Percentiles rank a stretch among this genome's conserved stretches.
Conservation (phyloP, 1,139 yeast genomes). For the Candida sp. region DNA sequence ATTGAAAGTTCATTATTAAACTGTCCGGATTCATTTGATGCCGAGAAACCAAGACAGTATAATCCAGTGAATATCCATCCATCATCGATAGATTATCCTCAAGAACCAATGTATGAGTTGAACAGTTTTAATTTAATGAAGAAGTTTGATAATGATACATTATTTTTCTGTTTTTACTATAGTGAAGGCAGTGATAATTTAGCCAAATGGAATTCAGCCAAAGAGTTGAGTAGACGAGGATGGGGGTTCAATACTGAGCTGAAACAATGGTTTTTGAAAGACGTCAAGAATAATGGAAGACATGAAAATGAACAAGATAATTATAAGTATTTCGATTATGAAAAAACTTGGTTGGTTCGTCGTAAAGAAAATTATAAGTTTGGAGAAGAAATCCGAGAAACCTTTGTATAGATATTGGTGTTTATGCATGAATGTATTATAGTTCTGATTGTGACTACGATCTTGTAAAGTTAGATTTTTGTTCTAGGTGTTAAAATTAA, state of each 20-base stretch:
- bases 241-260: constrained; percentile 83
- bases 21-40: constrained; percentile 92
- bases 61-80: constrained; percentile 85
- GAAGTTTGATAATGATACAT: constrained; percentile 82
- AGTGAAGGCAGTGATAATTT: constrained; percentile 44
- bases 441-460: background rate
- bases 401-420: constrained; percentile 4
- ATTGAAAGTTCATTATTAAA: constrained; percentile 77
- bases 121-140: constrained; percentile 53
- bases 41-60: constrained; percentile 82
- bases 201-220: constrained; percentile 72
- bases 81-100: constrained; percentile 88
- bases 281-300: constrained; percentile 36
- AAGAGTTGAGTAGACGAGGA: constrained; percentile 75
- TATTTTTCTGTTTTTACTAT: constrained; percentile 90
- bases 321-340: constrained; percentile 87
- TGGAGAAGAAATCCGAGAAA: constrained; percentile 14
- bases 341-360: constrained; percentile 84
- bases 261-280: constrained; percentile 78
- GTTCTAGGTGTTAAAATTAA: too few relatives aligned
- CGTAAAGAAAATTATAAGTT: constrained; percentile 66
- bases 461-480: background rate
- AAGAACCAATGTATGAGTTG: constrained; percentile 71
- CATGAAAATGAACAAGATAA: constrained; percentile 37
- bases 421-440: constrained; percentile 3